Conservation (phyloP, 345 rosid genomes). For the Punica granatum region DNA sequence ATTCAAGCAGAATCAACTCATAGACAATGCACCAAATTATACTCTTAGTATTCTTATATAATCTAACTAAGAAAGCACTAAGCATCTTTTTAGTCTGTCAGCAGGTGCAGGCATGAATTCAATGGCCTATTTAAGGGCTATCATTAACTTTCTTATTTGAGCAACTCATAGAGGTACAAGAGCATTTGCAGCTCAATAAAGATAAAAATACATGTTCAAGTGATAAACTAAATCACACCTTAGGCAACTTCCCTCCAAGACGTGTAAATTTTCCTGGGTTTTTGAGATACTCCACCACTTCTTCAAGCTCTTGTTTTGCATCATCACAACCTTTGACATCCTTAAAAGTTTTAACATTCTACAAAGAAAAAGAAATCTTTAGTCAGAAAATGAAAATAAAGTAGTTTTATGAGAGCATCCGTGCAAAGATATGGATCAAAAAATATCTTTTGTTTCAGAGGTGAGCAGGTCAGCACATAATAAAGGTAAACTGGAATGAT, state of each 20-base stretch:
- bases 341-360: conserved; percentile 98
- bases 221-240: conserved; percentile 44
- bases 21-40: not conserved
- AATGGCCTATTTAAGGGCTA: too few species aligned
- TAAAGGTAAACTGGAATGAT: not conserved
- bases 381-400: not conserved
- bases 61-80: too few species aligned
- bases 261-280: conserved; percentile 96
- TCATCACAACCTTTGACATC: conserved; percentile 99
- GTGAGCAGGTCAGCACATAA: not conserved
- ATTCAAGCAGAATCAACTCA: not conserved
- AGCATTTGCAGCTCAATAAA: not conserved
- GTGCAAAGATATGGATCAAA: not conserved
- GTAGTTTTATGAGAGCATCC: not conserved
- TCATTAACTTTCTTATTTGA: not conserved
- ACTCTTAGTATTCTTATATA: not conserved
- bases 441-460: not conserved
- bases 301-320: conserved; percentile 99
- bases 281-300: conserved; percentile 93
- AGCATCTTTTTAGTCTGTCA: not conserved
- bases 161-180: not conserved
- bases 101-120: not conserved
- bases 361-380: conserved; percentile 21
- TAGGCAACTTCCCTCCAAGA: conserved; percentile 97
- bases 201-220: not conserved